Base-by-base conservation (phyloP, 2,329 filamentous ascomycete species). In the Colletotrichum nymphaeae region DNA sequence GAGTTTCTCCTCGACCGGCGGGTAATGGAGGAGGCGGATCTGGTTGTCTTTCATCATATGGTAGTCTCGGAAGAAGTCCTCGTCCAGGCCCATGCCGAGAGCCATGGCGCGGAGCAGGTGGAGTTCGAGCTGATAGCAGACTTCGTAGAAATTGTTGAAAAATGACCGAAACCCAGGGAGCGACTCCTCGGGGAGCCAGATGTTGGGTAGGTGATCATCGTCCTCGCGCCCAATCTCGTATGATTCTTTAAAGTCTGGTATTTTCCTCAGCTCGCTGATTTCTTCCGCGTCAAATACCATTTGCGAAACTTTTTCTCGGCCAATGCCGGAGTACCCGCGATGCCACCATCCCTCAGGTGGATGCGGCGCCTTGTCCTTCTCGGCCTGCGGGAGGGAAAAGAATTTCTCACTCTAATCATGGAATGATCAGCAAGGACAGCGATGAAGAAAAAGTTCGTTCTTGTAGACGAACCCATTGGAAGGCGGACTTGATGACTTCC, bases 21-120 rank as follows among this genome's bases (percentile, higher is more conserved):
- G 83, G 67, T 84, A 93, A 78, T 92, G 90, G 19, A 92, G 81
- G 30, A 93, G 79, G 1, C 91, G 86, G 11, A 92, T 82, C 73
- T 92, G 90, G 74, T 91, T 90, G 75, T 90, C 87, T 69, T 87
- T 83, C 0, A 87, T 86, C 42, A 84, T 86, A 79, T 92, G 90
- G 57, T 87, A 78, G 11, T 22, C 16, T 53, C 52, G 0, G 79
- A 80, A n/a, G 84, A 82, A 72, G 42, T 24, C 66, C 28, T 60
- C 53, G 22, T 59, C 24, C 6, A 69, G 53, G 8, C 83, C 85
- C 53, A 79, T 81, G 67, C 87, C 86, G 64, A 86, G 81, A 6
- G 86, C 86, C 80, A 88, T 87, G 5, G 85, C 79, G 73, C 80
- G 87, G 14, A 85, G 74, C 16, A 87, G 79, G 42, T 86, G 78